A percentile compares a stretch with the other conserved stretches of the same genome.
These are phyloP conservation scores for Ophiosphaerella herpotricha DNA, from an alignment of 2,329 filamentous ascomycete genomes.

Conservation along the genomic window DNA sequence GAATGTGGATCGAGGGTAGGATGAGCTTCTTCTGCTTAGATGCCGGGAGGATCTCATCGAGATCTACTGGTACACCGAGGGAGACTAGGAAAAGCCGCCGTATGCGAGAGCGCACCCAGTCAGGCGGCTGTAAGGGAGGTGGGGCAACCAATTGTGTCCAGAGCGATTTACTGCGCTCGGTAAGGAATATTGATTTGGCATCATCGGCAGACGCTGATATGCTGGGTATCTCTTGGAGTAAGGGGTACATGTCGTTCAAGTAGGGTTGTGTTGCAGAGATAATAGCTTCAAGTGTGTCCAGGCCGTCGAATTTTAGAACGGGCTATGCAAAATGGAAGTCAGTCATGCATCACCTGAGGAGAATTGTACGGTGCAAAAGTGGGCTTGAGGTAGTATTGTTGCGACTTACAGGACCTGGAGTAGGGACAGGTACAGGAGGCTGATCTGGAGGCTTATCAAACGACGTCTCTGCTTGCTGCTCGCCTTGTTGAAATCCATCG, in stretches of 20 bases:
- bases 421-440: slow-evolving; percentile 47
- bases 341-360: slow-evolving; percentile 36
- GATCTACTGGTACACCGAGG: slow-evolving; percentile 90
- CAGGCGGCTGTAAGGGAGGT: slow-evolving; percentile 89
- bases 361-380: slow-evolving; percentile 37
- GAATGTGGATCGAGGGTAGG: slow-evolving; percentile 72
- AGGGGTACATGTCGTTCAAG: slow-evolving; percentile 63
- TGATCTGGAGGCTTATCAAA: slow-evolving; percentile 47
- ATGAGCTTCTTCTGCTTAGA: slow-evolving; percentile 98
- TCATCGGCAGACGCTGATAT: slow-evolving; percentile 37
- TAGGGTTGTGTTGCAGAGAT: slow-evolving; percentile 66
- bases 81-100: slow-evolving; percentile 94
- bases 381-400: slow-evolving; percentile 38
- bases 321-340: slow-evolving; percentile 53
- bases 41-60: slow-evolving; percentile 95
- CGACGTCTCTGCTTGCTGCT: slow-evolving; percentile 44
- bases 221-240: slow-evolving; percentile 51
- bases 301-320: slow-evolving; percentile 68
- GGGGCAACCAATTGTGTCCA: slow-evolving; percentile 97
- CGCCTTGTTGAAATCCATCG: slow-evolving; percentile 50
- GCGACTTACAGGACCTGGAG: slow-evolving; percentile 56
- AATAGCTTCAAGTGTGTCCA: slow-evolving; percentile 64
- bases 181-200: slow-evolving; percentile 61
- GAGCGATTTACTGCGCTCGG: slow-evolving; percentile 82
- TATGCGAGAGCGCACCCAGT: slow-evolving; percentile 97